Percentiles rank a stretch among this genome's conserved stretches.
phyloP scores from a whole-genome alignment of 345 rosid genomes.

The Syzygium aqueum region DNA sequence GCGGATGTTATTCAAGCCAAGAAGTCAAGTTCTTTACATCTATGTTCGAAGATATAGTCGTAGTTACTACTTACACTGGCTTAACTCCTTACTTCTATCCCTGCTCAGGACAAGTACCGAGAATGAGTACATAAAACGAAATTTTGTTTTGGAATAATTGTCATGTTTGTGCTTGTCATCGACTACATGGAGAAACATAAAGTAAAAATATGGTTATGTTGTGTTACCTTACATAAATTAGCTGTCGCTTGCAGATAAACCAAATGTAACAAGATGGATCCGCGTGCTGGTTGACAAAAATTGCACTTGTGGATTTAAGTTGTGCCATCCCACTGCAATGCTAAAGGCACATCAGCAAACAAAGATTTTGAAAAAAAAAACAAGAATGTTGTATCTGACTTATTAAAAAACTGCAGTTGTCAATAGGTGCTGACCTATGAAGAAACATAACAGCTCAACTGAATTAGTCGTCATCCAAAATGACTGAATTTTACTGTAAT shows the following conservation, averaged over 20 bases:
- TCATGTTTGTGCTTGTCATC: neutral
- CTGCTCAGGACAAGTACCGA: neutral
- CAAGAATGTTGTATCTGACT: neutral
- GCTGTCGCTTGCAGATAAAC: constrained; percentile 46
- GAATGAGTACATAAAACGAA: neutral
- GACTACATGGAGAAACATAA: neutral
- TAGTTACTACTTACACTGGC: neutral
- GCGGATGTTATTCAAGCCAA: neutral
- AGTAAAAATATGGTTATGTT: neutral
- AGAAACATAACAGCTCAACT: neutral
- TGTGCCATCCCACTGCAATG: constrained; percentile 46
- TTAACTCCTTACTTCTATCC: neutral
- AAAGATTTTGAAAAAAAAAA: neutral
- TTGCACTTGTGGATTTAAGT: constrained; percentile 47
- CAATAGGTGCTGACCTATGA: neutral
- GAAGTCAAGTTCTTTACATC: neutral
- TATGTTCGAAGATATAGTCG: neutral
- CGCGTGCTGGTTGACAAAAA: constrained; percentile 27
- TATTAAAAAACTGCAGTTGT: neutral
- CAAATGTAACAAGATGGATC: constrained; percentile 45
- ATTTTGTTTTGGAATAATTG: neutral
- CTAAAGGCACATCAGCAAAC: neutral
- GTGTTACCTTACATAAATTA: constrained; percentile 25
- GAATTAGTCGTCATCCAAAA: neutral
- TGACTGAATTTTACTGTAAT: neutral